A percentile compares a stretch with the other conserved stretches of the same genome.
Evolutionary conservation across 345 rosid species (phyloP).

Genomic region (Conringia planisiliqua): DNA sequence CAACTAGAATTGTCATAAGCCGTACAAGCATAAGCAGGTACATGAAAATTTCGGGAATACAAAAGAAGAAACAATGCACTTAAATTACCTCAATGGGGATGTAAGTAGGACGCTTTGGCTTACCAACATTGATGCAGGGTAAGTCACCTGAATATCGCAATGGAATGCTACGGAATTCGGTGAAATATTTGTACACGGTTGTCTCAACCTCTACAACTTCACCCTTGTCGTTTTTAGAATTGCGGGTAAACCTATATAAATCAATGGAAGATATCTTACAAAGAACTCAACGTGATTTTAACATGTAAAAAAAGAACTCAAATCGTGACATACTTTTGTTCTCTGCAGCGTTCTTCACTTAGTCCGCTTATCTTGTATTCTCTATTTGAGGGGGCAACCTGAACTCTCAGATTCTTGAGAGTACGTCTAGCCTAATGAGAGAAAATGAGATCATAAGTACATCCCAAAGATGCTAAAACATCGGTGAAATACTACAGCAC

Average conservation of each 20-base stretch:
- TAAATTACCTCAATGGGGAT: constrained; percentile 69
- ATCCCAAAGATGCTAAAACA: background rate
- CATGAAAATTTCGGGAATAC: background rate
- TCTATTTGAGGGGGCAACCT: constrained; percentile 52
- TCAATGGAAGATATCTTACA: background rate
- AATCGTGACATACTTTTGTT: constrained; percentile 38
- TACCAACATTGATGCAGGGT: constrained; percentile 93
- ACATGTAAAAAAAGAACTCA: background rate
- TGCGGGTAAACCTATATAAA: constrained; percentile 60
- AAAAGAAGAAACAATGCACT: background rate
- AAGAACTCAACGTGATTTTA: background rate
- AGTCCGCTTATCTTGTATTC: constrained; percentile 77
- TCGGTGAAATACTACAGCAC: background rate
- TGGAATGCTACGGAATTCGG: constrained; percentile 42
- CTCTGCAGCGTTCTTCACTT: constrained; percentile 54
- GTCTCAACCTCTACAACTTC: constrained; percentile 47
- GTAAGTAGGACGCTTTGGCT: constrained; percentile 79
- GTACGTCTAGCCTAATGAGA: constrained; percentile 52
- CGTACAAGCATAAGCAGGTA: background rate
- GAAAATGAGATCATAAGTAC: background rate
- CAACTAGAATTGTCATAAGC: background rate
- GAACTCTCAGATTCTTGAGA: constrained; percentile 65
- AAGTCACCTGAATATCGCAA: constrained; percentile 63
- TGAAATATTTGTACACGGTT: constrained; percentile 66
- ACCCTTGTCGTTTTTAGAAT: constrained; percentile 40